Evolutionary conservation across 768 basidiomycete species (phyloP).

Genomic region (Suillus discolor): DNA sequence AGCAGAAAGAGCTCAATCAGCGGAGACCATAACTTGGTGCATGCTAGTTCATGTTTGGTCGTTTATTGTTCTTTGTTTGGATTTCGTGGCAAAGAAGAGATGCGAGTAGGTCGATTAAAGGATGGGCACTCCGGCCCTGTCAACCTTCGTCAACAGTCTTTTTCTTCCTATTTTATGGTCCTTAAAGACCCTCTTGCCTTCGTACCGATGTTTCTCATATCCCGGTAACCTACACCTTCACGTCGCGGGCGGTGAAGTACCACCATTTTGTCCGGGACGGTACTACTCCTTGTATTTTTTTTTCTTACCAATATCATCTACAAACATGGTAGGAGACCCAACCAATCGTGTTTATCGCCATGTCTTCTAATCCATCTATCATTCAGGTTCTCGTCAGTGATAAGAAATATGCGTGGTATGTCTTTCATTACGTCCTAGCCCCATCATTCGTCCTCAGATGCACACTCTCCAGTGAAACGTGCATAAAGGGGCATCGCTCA

Average conservation of each 20-base stretch:
- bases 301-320: constrained; percentile 12
- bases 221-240: constrained; percentile 55
- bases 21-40: constrained; percentile 4
- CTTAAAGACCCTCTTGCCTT: constrained; percentile 42
- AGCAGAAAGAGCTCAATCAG: constrained; percentile 34
- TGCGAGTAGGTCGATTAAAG: constrained; percentile 29
- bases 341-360: constrained; percentile 45
- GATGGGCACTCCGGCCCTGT: constrained; percentile 34
- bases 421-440: constrained; percentile 9
- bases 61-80: constrained; percentile 26
- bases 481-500: constrained; percentile 93
- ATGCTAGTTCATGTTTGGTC: constrained; percentile 5
- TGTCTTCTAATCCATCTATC: neutral
- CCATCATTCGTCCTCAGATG: constrained; percentile 14
- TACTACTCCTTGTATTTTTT: constrained; percentile 11
- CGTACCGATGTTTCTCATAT: constrained; percentile 30
- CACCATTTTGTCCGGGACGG: constrained; percentile 38
- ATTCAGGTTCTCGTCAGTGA: constrained; percentile 68
- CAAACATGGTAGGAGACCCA: constrained; percentile 18
- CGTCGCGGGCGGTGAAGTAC: constrained; percentile 60
- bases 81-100: constrained; percentile 25
- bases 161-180: constrained; percentile 43
- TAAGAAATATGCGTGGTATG: constrained; percentile 85
- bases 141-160: constrained; percentile 56
- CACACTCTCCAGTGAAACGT: constrained; percentile 68